Base-by-base conservation (phyloP, 495 filamentous ascomycete species). In the Astrothelium subdiscretum region DNA sequence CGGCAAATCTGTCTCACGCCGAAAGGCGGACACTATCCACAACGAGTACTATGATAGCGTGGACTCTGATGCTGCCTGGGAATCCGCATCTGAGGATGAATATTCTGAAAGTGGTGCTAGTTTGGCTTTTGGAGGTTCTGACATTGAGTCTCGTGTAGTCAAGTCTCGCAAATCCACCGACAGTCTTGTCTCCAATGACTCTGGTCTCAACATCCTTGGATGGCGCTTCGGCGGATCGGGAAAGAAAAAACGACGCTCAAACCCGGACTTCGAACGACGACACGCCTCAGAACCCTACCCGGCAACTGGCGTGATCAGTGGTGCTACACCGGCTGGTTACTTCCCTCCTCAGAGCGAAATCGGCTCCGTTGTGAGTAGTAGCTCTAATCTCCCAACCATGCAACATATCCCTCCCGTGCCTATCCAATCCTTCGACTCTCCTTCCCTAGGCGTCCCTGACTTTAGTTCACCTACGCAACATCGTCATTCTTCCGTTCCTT, bases 31-130 rank as follows among this genome's bases (percentile, higher is more conserved):
- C 59, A 44, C 29, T 2, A 27, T 31, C 35, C 59, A 79, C 26
- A 78, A 77, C 31, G 78, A 81, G 20, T 57, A 62, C n/a, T 63
- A 66, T 32, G 62, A 63, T 57, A 29, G 22, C 24, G 48, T 29
- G 24, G 48, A 54, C 8, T 59, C 60, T 20, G 64, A 83, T 31
- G 83, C 82, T n/a, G 79, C 74, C n/a, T 87, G 84, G 85, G 79
- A 85, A 57, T 81, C 83, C 68, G 78, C 81, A 27, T 81, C 82
- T 0, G 79, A 79, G 31, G 79, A 77, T 31, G 79, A 81, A 27
- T 62, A 65, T 58, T 72, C 71, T 2, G 48, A 54, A 11, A 54
- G 20, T 29, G 48, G 48, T 29, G 48, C 48, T 29, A 54, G 48
- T 29, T 8, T 54, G 24, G 48, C 48, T 54, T 54, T 54, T 54